Evolutionary conservation across 768 basidiomycete genomes (phyloP), one percentile per base, ranked within the genome.

Genomic region (Mycena galopus): DNA sequence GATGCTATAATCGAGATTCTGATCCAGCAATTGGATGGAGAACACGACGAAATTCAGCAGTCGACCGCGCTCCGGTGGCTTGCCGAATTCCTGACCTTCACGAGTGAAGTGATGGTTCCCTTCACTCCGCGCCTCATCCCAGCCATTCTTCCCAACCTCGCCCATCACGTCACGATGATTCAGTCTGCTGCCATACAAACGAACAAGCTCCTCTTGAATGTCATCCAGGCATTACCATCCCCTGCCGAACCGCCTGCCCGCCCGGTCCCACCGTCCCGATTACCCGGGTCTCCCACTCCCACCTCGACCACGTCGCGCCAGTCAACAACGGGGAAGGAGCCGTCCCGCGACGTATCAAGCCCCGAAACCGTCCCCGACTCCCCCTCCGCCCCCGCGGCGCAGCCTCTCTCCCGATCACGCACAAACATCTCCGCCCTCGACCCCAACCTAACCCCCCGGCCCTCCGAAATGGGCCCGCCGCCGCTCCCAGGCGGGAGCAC

Each of bases 61-160:
- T 95, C 94, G 0, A 97, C 94, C 0, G 95, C 96, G n/a, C 87
- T 99, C 19, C 87, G 90, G 71, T 99, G 98, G 98, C 85, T 99
- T 27, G 90, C 94, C 8, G 95, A 96, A 74, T 96, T 99, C 82
- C 84, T 99, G 35, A 87, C 85, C 58, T 96, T 98, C 76, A 93
- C 92, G 2, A 92, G 94, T 65, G 95, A 96, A 79, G 95, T 97
- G 65, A 95, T 99, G 88, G 90, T 99, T 30, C 94, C 95, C 2
- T 98, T 98, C 78, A 96, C 96, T 0, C 96, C 98, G 1, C 92
- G 95, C 47, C 91, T 99, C 55, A 93, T 99, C 53, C 93, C 94
- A 11, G 95, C 95, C 11, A 94, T 99, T 68, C 88, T 99, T 19
- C 96, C 96, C 10, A 98, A 97, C 77, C 91, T 99, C 58, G 96